A percentile compares a stretch with the other conserved stretches of the same genome.
Evolutionary conservation across 2,329 filamentous ascomycete genomes (phyloP).

Genomic region (Colletotrichum sojae): DNA sequence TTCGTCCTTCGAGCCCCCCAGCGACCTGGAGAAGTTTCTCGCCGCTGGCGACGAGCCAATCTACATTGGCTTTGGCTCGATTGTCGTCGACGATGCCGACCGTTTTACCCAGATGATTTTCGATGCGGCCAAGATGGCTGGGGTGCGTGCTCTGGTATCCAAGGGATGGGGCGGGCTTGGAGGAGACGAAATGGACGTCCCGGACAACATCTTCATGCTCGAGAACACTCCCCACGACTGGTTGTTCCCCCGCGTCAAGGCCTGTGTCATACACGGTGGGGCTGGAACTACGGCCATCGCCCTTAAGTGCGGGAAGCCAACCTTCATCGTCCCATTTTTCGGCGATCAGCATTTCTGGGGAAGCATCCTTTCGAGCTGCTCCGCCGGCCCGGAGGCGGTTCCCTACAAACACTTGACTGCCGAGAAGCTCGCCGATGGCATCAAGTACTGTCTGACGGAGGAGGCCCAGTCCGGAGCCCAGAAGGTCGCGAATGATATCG

Average conservation of each 20-base stretch:
- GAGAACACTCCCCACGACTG: conserved; percentile 84
- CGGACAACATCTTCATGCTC: conserved; percentile 78
- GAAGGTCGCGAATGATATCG: conserved; percentile 73
- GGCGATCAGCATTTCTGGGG: conserved; percentile 88
- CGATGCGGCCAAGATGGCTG: conserved; percentile 74
- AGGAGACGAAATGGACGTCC: conserved; percentile 61
- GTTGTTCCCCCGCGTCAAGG: conserved; percentile 77
- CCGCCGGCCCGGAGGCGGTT: conserved; percentile 76
- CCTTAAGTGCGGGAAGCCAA: conserved; percentile 78
- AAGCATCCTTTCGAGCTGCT: conserved; percentile 73
- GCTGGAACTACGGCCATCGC: conserved; percentile 84
- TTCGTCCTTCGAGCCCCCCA: conserved; percentile 71
- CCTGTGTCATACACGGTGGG: conserved; percentile 82
- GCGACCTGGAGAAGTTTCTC: conserved; percentile 69
- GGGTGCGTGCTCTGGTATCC: conserved; percentile 79
- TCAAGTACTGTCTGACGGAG: conserved; percentile 75
- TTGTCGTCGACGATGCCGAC: conserved; percentile 81
- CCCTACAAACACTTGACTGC: conserved; percentile 77
- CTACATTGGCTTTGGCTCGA: conserved; percentile 84
- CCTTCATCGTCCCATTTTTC: conserved; percentile 85
- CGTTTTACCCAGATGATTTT: conserved; percentile 80
- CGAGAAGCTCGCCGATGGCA: conserved; percentile 78
- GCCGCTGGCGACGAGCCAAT: conserved; percentile 71
- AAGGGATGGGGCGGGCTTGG: conserved; percentile 84
- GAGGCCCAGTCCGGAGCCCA: conserved; percentile 71